A percentile compares a stretch with the other conserved stretches of the same genome.
phyloP scores from a whole-genome alignment of 2,329 filamentous ascomycete species.

The Pyrenophora seminiperda region DNA sequence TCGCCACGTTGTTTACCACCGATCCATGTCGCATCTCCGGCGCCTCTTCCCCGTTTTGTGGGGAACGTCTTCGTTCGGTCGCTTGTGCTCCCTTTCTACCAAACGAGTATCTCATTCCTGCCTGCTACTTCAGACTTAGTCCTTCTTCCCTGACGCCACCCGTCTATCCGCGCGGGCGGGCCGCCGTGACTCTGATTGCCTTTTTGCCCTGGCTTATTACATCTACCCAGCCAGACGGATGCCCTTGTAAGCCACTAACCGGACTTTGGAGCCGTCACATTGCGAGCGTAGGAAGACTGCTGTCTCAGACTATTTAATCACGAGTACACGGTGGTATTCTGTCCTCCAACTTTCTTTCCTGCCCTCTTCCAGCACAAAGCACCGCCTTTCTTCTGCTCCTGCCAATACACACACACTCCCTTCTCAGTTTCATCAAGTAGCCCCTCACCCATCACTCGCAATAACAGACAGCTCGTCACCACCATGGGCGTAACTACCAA shows the following conservation, averaged over 20 bases:
- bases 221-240: slow-evolving; percentile 35
- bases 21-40: slow-evolving; percentile 11
- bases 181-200: slow-evolving; percentile 43
- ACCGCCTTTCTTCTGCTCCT: not conserved
- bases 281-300: slow-evolving; percentile 10
- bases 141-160: slow-evolving; percentile 32
- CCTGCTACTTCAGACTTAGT: slow-evolving; percentile 25
- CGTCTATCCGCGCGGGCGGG: slow-evolving; percentile 45
- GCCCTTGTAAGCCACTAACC: slow-evolving; percentile 27
- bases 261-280: not conserved
- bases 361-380: not conserved
- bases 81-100: slow-evolving; percentile 26
- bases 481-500: slow-evolving; percentile 7
- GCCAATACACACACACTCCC: not conserved
- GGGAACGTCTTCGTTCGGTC: slow-evolving; percentile 22
- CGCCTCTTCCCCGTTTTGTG: slow-evolving; percentile 17
- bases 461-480: not conserved
- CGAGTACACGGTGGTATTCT: slow-evolving; percentile 28
- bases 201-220: slow-evolving; percentile 24
- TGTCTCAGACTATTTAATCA: slow-evolving; percentile 36
- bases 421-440: not conserved
- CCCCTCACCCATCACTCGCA: not conserved
- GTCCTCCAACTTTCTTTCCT: slow-evolving; percentile 5
- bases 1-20: slow-evolving; percentile 38
- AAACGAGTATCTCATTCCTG: slow-evolving; percentile 36